These are phyloP conservation scores for Solanum chmielewskii DNA, from an alignment of 257 asterid genomes.

Conservation along the genomic window DNA sequence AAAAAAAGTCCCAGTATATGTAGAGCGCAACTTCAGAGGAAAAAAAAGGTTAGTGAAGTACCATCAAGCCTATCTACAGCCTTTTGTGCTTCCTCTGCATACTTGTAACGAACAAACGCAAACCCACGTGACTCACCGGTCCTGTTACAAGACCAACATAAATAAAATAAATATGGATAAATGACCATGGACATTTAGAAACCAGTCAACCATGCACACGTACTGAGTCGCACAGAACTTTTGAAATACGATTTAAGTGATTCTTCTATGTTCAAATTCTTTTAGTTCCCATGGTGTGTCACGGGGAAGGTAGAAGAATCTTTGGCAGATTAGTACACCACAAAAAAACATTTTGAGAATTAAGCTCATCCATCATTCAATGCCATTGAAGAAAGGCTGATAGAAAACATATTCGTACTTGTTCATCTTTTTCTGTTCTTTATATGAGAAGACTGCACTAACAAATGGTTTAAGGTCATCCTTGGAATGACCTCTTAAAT, in stretches of 20 bases:
- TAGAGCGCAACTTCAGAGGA: neutral
- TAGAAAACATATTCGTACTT: neutral
- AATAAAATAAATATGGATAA: neutral
- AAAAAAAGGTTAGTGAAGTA: neutral
- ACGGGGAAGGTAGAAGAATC: neutral
- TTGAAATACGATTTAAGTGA: neutral
- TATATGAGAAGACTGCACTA: neutral
- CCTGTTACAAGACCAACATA: constrained; percentile 20
- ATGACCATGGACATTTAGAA: neutral
- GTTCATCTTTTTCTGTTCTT: neutral
- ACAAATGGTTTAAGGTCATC: neutral
- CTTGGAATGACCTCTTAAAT: neutral
- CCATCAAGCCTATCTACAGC: constrained; percentile 98
- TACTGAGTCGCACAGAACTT: neutral
- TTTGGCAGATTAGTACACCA: neutral
- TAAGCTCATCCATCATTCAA: neutral
- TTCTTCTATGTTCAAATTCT: neutral
- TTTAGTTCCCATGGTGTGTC: neutral
- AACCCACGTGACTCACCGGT: constrained; percentile 97
- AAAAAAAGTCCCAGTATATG: neutral
- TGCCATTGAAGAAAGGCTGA: neutral
- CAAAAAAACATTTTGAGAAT: neutral
- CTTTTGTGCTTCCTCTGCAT: constrained; percentile 88
- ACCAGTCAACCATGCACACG: neutral
- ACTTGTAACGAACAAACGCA: constrained; percentile 93